Base-by-base conservation (phyloP, 1,139 yeast species). In the Debaryomyces psychrophilus region DNA sequence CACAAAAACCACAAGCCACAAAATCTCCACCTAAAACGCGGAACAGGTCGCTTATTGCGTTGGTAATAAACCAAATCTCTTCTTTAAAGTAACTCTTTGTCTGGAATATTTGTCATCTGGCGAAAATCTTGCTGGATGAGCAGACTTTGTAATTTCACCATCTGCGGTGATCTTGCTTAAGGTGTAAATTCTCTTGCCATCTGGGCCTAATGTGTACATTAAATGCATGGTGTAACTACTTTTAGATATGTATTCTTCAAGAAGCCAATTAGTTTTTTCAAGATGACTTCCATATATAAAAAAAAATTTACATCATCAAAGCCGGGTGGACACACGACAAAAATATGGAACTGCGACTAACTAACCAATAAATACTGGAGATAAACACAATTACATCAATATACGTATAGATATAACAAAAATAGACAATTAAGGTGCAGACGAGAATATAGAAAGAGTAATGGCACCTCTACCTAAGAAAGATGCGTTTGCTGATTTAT, bases 61-160 rank as follows among this genome's bases (percentile, higher is more conserved):
- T 62, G 97, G 97, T 66, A 95, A 80, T 69, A 95, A 69, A 58
- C 86, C 86, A 69, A 76, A 92, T 78, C 99, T 87, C 81, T 90
- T 93, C 85, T 95, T 95, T 67, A 95, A 81, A 45, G 98, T 93
- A 45, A 93, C 97, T 81, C 99, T 88, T 75, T 95, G 98, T 80
- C 97, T 87, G 48, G 99, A 93, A 79, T 90, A 93, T 76, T 93
- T 93, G 81, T 93, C 99, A 68, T 93, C 99, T 59, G 99, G 99
- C 41, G 99, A 93, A 71, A 93, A 93, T 72, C 99, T 85, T 47
- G 99, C 99, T 53, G 99, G 99, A 71, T 95, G 99, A 28, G 99
- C 99, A 56, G 97, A 88, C 76, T 90, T 90, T 68, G 99, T 95
- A 77, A 93, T 90, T 70, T 90, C 96, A 53, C 98, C 98, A 8